Conservation (phyloP, 352 stramenopile species). For the Phytophthora agathidicida region DNA sequence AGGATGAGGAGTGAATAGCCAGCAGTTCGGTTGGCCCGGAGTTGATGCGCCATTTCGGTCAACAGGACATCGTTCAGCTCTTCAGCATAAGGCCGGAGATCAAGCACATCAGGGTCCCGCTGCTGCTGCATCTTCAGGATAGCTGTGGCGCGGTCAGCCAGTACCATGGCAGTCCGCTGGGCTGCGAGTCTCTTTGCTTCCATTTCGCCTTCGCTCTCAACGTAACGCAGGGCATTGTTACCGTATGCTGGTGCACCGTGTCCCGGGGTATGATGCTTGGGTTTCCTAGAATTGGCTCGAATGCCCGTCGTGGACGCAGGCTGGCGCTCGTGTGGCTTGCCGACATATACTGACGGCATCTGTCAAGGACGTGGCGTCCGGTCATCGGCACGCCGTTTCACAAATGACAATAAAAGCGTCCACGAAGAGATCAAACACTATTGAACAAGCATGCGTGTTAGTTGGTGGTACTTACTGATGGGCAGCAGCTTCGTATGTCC, state of each 20-base stretch:
- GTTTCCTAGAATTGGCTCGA: conserved; percentile 15
- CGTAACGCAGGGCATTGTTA: conserved; percentile 44
- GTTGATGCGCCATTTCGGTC: conserved; percentile 63
- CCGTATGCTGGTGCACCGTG: conserved; percentile 6
- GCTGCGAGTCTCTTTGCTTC: conserved; percentile 40
- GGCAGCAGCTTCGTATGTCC: conserved; percentile 27
- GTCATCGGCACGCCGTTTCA: conserved; percentile 27
- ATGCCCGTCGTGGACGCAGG: background rate
- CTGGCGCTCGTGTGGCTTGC: conserved; percentile 13
- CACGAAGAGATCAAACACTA: conserved; percentile 16
- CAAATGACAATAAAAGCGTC: conserved; percentile 3
- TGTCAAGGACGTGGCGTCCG: background rate
- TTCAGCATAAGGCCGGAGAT: conserved; percentile 47
- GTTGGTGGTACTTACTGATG: conserved; percentile 34
- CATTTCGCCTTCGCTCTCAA: conserved; percentile 36
- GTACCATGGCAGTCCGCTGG: conserved; percentile 39
- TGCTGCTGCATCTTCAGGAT: conserved; percentile 53
- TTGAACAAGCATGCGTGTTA: conserved; percentile 36
- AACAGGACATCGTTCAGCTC: conserved; percentile 66
- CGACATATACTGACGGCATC: conserved; percentile 20
- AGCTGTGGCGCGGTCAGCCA: conserved; percentile 51
- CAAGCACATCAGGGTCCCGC: conserved; percentile 61
- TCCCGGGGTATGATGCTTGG: background rate
- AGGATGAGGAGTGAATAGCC: conserved; percentile 61
- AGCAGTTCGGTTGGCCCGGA: conserved; percentile 43